These are phyloP conservation scores for Chytriomyces hyalinus DNA, from an alignment of 192 early-diverging fungal species.

Conservation along the genomic window DNA sequence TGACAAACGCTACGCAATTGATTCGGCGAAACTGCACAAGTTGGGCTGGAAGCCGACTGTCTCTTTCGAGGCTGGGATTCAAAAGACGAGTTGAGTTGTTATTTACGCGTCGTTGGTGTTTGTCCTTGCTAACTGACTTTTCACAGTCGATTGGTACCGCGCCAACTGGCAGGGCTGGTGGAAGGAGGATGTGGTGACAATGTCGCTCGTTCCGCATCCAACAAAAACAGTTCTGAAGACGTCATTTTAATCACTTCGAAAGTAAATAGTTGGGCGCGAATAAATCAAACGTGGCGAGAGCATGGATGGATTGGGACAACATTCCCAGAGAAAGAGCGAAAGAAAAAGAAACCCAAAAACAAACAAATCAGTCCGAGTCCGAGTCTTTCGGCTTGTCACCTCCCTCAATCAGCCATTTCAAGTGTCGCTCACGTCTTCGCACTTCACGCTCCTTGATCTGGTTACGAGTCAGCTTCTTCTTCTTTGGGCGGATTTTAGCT, in stretches of 20 bases:
- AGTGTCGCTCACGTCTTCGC: slow-evolving; percentile 48
- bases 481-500: slow-evolving; percentile 54
- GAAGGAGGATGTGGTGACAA: slow-evolving; percentile 25
- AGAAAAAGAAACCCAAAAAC: not conserved
- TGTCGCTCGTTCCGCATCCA: slow-evolving; percentile 26
- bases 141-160: slow-evolving; percentile 25
- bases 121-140: not conserved
- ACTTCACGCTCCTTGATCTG: slow-evolving; percentile 54
- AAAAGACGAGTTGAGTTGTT: slow-evolving; percentile 63
- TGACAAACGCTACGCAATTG: slow-evolving; percentile 77
- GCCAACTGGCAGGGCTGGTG: slow-evolving; percentile 27
- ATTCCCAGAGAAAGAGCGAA: not conserved
- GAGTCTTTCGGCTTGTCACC: slow-evolving; percentile 51
- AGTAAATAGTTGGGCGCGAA: not conserved
- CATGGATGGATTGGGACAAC: not conserved
- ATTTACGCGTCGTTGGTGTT: not conserved
- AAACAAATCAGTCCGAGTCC: slow-evolving; percentile 39
- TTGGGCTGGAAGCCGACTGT: slow-evolving; percentile 73
- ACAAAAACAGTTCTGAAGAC: slow-evolving; percentile 6
- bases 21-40: slow-evolving; percentile 66
- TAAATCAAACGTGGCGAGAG: not conserved
- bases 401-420: slow-evolving; percentile 53
- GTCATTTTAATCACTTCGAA: not conserved
- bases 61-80: slow-evolving; percentile 66
- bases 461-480: slow-evolving; percentile 60